Percentiles rank a stretch among this genome's conserved stretches.
Conservation (phyloP, 345 rosid species). For the Sisymbrium irio region DNA sequence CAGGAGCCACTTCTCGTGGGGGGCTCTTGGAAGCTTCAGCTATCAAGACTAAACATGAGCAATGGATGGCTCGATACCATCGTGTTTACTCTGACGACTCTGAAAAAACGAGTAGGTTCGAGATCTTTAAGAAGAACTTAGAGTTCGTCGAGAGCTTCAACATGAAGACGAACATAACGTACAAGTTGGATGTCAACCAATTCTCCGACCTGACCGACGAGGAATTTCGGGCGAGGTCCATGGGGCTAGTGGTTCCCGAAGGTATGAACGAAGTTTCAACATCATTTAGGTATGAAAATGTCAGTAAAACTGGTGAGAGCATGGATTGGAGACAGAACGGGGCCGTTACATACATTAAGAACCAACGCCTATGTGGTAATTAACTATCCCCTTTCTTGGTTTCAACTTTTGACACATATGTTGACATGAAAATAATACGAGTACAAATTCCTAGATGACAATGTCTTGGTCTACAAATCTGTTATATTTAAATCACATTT, state of each 20-base stretch:
- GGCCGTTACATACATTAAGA: slow-evolving; percentile 41
- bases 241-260: slow-evolving; percentile 34
- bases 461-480: background rate
- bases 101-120: slow-evolving; percentile 37
- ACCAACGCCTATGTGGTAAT: slow-evolving; percentile 50
- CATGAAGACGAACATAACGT: slow-evolving; percentile 25
- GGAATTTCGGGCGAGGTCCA: slow-evolving; percentile 40
- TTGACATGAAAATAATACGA: too few species aligned
- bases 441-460: too few species aligned
- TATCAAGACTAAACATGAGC: slow-evolving; percentile 34
- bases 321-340: slow-evolving; percentile 49
- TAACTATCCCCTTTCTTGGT: too few species aligned
- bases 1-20: slow-evolving; percentile 19
- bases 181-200: slow-evolving; percentile 38
- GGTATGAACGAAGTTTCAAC: background rate
- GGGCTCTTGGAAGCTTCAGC: slow-evolving; percentile 31
- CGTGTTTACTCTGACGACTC: slow-evolving; percentile 28
- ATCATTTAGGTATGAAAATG: slow-evolving; percentile 27
- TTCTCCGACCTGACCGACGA: slow-evolving; percentile 52
- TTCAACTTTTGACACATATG: too few species aligned
- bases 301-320: slow-evolving; percentile 25
- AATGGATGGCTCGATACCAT: slow-evolving; percentile 43
- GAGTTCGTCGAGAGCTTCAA: slow-evolving; percentile 41
- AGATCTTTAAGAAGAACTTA: slow-evolving; percentile 46
- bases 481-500: too few species aligned